Conservation (phyloP, 768 basidiomycete genomes). For the Mycena sanguinolenta region DNA sequence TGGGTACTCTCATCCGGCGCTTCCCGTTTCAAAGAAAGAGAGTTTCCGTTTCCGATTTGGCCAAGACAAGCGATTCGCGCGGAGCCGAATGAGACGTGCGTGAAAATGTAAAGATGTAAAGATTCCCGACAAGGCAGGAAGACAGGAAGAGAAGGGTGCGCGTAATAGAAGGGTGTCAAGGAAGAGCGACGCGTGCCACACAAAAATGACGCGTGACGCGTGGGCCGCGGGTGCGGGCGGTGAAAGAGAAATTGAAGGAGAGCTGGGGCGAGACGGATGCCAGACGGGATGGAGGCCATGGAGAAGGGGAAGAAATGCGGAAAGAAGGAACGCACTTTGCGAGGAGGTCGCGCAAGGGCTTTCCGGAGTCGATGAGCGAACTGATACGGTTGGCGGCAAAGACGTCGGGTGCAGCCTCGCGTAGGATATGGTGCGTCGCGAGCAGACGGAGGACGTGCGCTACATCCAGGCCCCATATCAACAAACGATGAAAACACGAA, state of each 20-base stretch:
- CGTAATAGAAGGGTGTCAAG: slow-evolving; percentile 14
- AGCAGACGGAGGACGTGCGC: slow-evolving; percentile 82
- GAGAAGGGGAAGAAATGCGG: background rate
- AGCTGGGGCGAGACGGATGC: too few species aligned
- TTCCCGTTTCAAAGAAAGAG: background rate
- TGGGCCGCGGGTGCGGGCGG: background rate
- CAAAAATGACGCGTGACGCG: background rate
- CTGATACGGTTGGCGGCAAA: slow-evolving; percentile 82
- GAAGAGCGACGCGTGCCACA: slow-evolving; percentile 10
- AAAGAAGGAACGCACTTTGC: slow-evolving; percentile 12
- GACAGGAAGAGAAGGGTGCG: background rate
- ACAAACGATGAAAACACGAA: background rate
- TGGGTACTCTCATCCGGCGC: too few species aligned
- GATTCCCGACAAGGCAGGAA: background rate
- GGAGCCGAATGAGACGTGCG: background rate
- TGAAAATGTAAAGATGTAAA: background rate
- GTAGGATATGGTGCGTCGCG: slow-evolving; percentile 82
- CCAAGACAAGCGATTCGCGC: background rate
- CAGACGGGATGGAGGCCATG: background rate
- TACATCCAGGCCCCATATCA: slow-evolving; percentile 40
- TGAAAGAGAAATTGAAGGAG: background rate
- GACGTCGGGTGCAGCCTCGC: slow-evolving; percentile 77
- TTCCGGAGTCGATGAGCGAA: slow-evolving; percentile 77
- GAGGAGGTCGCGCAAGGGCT: slow-evolving; percentile 59
- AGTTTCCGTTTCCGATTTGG: background rate